Evolutionary conservation across 176 grass and related monocot genomes (phyloP), one percentile per base, ranked within the genome.

Genomic region (Avena insularis): DNA sequence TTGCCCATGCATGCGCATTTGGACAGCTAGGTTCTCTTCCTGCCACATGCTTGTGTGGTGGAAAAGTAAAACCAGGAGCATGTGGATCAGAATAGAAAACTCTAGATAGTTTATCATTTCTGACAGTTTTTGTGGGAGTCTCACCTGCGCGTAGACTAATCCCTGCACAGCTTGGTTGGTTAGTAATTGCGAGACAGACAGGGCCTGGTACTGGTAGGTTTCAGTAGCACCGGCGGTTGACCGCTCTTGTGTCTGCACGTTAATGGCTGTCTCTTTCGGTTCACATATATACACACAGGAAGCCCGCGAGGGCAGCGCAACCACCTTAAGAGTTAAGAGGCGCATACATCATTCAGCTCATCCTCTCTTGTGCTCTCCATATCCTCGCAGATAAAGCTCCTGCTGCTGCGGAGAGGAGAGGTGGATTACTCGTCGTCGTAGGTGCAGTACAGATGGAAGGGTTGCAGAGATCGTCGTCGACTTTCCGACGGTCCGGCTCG

Each of bases 401-500:
- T 76, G 38, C 23, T 48, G 0, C 40, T 43, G 68, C 45, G 10
- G 71, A 57, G 40, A 86, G 75, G 46, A 71, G 50, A 63, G 86
- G 84, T 66, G 65, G 49, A 21, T 16, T 53, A 50, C 33, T 35
- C 33, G 33, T 35, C 31, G 31, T 31, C 33, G 33, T 35, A 35
- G 33, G 33, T 33, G 31, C 31, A 33, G 31, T 81, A 57, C 51
- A 43, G 59, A 97, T 97, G 93, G 95, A 87, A 64, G 93, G 89
- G 76, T 75, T 98, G 78, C 95, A 98, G 82, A 91, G 95, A 95
- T 98, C 93, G 1, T 91, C 83, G 7, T 89, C 91, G 2, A 98
- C 93, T 12, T 98, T 98, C 83, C 91, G 95, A 86, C 86, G 95
- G 79, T 98, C 95, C 1, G 93, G 95, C 43, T 98, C 95, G 3